Base-by-base conservation (phyloP, 2,329 filamentous ascomycete genomes). In the Aspergillus amoenus region DNA sequence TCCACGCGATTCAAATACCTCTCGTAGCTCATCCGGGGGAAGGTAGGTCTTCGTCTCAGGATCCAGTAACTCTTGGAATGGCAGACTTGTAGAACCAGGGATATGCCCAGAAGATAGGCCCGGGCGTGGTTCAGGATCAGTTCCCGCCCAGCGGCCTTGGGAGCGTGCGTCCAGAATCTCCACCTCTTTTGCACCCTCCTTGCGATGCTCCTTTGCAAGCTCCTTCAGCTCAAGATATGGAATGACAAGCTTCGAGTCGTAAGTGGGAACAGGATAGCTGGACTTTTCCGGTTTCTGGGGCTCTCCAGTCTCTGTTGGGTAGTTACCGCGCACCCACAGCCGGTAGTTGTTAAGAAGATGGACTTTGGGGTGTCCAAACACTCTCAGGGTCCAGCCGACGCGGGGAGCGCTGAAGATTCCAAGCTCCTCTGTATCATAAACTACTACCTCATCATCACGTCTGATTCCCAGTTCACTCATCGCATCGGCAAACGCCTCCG, bases 281-380 rank as follows among this genome's bases (percentile, higher is more conserved):
- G 75, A 76, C 57, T 70, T 71, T 56, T 79, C 76, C 18, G 71
- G 64, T 4, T 73, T 70, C 2, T 65, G 63, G 13, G 70, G 63
- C 52, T 76, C 71, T 1, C 93, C 93, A n/a, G 86, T 86, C 77
- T 96, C 92, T 0, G 88, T 89, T 0, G 92, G 90, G 63, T 87
- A 84, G 1, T 90, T 91, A 69, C 95, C 82, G 34, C 93, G 89
- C 2, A 93, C 87, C 91, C 93, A 99, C n/a, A 90, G 77, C 73
- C 88, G 90, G 78, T 97, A 99, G 78, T 99, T 99, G 79, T 99
- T 95, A 55, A 99, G 78, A 17, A 99, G 77, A 73, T 97, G 92
- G 13, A 99, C 93, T 62, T 86, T 88, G 44, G 86, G 80, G 73
- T 99, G 94, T 1, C 94, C 94, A 73, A 97, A 97, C 34, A 91